These are phyloP conservation scores for Daldinia caldariorum DNA, from an alignment of 495 filamentous ascomycete genomes.

Conservation along the genomic window DNA sequence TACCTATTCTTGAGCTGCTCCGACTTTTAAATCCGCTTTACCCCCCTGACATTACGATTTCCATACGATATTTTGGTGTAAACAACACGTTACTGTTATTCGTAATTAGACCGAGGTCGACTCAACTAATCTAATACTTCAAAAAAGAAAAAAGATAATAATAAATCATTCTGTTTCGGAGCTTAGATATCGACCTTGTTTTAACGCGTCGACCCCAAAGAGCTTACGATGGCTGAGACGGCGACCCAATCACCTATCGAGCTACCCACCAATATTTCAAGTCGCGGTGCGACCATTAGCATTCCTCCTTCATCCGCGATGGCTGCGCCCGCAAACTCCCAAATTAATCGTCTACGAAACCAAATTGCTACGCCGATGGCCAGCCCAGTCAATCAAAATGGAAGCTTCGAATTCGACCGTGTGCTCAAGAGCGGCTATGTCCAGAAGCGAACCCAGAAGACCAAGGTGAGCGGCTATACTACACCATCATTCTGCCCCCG, in stretches of 20 bases:
- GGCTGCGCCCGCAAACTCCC: slow-evolving; percentile 35
- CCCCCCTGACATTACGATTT: slow-evolving; percentile 35
- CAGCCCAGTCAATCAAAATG: slow-evolving; percentile 87
- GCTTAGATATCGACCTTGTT: not conserved
- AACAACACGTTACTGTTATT: slow-evolving; percentile 28
- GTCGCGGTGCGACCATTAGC: slow-evolving; percentile 38
- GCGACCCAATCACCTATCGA: slow-evolving; percentile 36
- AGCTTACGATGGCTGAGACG: slow-evolving; percentile 39
- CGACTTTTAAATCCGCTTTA: slow-evolving; percentile 29
- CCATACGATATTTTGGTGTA: slow-evolving; percentile 26
- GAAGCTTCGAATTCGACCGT: slow-evolving; percentile 92
- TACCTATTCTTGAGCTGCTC: slow-evolving; percentile 10
- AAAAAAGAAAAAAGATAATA: not conserved
- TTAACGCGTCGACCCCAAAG: slow-evolving; percentile 2
- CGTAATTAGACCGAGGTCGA: slow-evolving; percentile 23
- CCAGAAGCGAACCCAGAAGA: slow-evolving; percentile 88
- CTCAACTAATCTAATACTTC: slow-evolving; percentile 35
- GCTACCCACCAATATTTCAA: slow-evolving; percentile 25
- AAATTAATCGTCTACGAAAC: slow-evolving; percentile 60
- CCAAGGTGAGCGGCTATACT: slow-evolving; percentile 71
- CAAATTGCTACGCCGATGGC: slow-evolving; percentile 62
- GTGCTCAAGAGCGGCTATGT: slow-evolving; percentile 89
- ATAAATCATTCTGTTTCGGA: slow-evolving; percentile 2
- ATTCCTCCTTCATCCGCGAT: slow-evolving; percentile 37
- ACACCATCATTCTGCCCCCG: not conserved